Conservation (phyloP, 116 monocot species). For the Papilionanthe hybrid region DNA sequence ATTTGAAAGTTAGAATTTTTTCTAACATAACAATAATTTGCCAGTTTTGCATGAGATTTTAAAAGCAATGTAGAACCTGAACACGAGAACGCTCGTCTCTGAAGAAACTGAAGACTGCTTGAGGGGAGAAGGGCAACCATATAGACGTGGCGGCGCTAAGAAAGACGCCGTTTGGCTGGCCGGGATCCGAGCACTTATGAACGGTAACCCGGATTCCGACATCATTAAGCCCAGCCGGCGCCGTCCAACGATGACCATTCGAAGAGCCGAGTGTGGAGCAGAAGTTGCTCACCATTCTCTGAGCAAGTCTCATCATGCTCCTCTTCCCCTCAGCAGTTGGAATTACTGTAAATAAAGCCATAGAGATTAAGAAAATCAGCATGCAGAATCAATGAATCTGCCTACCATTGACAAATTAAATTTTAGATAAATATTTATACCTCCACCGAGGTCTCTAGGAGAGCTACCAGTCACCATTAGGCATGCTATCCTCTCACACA, state of each 20-base stretch:
- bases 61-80: slow-evolving; percentile 40
- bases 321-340: slow-evolving; percentile 62
- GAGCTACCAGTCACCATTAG: slow-evolving; percentile 34
- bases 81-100: slow-evolving; percentile 61
- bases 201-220: slow-evolving; percentile 63
- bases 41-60: not conserved
- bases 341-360: slow-evolving; percentile 30
- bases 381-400: not conserved
- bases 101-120: slow-evolving; percentile 81
- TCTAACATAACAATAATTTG: not conserved
- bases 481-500: slow-evolving; percentile 69
- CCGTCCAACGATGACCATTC: slow-evolving; percentile 57
- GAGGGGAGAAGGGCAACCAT: slow-evolving; percentile 62
- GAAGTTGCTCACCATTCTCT: slow-evolving; percentile 83
- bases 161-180: slow-evolving; percentile 74
- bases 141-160: slow-evolving; percentile 78
- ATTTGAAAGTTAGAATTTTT: not conserved
- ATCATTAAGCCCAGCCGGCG: slow-evolving; percentile 57
- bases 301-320: slow-evolving; percentile 96
- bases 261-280: slow-evolving; percentile 58
- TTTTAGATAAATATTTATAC: not conserved
- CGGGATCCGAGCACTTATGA: slow-evolving; percentile 61
- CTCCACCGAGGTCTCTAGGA: slow-evolving; percentile 52
- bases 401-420: not conserved
- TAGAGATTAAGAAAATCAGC: not conserved